These are phyloP conservation scores for Saccharomycopsis fodiens DNA, from an alignment of 805 yeast genomes.

Conservation along the genomic window DNA sequence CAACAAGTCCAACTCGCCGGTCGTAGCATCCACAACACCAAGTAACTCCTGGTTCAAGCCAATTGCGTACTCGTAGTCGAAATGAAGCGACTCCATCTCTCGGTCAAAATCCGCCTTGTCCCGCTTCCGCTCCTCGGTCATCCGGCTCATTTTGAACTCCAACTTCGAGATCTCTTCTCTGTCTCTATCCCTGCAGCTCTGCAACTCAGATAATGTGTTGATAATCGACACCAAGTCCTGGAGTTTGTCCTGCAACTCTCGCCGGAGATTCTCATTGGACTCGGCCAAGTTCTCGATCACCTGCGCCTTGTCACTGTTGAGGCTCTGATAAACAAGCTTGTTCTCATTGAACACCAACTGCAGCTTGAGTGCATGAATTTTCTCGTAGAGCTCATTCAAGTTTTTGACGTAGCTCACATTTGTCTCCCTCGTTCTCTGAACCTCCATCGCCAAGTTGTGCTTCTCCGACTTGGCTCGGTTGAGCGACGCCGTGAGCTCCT, in stretches of 20 bases:
- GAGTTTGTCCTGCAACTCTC: constrained; percentile 15
- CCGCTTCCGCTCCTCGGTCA: constrained; percentile 3
- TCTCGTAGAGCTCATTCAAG: constrained; percentile 15
- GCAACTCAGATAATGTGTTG: constrained; percentile 13
- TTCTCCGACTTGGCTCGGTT: background rate
- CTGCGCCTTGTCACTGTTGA: constrained; percentile 1
- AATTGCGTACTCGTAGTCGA: constrained; percentile 1
- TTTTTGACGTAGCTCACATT: constrained; percentile 4
- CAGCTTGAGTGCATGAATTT: constrained; percentile 11
- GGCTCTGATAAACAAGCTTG: constrained; percentile 8
- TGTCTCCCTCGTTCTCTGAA: constrained; percentile 3
- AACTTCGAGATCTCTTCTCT: constrained; percentile 16
- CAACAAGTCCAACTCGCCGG: constrained; percentile 1
- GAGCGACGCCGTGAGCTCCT: background rate
- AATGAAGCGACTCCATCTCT: background rate
- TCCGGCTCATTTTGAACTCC: constrained; percentile 4
- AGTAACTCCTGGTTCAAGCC: background rate
- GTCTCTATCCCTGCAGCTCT: constrained; percentile 8
- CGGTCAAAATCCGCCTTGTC: constrained; percentile 2
- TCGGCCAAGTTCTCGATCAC: constrained; percentile 5
- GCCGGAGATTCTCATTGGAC: constrained; percentile 9
- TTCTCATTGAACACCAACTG: constrained; percentile 14
- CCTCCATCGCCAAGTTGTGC: background rate
- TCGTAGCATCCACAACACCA: background rate
- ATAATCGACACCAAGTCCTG: constrained; percentile 11